These are phyloP conservation scores for Colletotrichum tabaci DNA, from an alignment of 2,329 filamentous ascomycete genomes.

Conservation along the genomic window DNA sequence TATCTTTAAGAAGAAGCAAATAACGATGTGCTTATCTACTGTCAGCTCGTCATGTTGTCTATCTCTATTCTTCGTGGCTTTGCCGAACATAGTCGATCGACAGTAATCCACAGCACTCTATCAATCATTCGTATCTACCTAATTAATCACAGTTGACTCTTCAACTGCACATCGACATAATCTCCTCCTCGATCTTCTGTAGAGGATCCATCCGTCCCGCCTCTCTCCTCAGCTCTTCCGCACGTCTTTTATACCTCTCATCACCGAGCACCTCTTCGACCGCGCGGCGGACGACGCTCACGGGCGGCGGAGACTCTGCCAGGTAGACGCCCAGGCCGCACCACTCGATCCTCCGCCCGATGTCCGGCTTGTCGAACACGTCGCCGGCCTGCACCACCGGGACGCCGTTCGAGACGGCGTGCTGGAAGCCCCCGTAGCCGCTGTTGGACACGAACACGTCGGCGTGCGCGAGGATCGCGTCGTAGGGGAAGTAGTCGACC, in stretches of 20 bases:
- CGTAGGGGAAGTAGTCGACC: conserved; percentile 64
- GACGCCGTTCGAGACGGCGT: conserved; percentile 60
- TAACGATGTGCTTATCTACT: too few species aligned
- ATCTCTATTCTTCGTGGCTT: too few species aligned
- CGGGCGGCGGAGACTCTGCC: conserved; percentile 50
- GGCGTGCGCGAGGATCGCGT: conserved; percentile 59
- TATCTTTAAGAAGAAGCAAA: too few species aligned
- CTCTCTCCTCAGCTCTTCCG: conserved; percentile 44
- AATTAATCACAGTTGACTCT: not conserved
- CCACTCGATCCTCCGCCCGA: conserved; percentile 44
- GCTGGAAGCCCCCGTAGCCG: conserved; percentile 63
- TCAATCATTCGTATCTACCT: rapidly evolving
- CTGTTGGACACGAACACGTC: conserved; percentile 64
- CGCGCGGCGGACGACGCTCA: conserved; percentile 38
- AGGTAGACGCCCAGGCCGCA: conserved; percentile 41
- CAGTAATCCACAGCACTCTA: not conserved
- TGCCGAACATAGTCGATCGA: too few species aligned
- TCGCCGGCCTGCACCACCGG: conserved; percentile 63
- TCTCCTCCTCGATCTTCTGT: conserved; percentile 14
- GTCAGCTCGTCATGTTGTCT: too few species aligned
- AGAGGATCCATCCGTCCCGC: conserved; percentile 1
- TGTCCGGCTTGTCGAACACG: conserved; percentile 55
- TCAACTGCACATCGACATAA: not conserved
- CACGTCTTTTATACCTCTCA: conserved; percentile 41
- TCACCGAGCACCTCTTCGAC: conserved; percentile 44